Base-by-base conservation (phyloP, 345 rosid genomes). In the Chamaenerion angustifolium region DNA sequence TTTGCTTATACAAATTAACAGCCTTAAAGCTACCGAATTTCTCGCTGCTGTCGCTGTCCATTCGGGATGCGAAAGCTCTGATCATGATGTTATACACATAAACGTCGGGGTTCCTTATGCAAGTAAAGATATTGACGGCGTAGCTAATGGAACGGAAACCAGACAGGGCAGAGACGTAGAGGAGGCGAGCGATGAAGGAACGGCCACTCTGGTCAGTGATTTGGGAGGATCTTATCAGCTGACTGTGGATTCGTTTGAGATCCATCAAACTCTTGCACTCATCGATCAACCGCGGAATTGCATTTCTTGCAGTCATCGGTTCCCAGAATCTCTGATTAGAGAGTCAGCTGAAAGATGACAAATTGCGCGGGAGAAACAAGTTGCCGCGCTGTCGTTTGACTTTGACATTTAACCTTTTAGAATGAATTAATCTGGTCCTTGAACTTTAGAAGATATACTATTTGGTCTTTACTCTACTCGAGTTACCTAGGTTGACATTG, bases 1-100 rank as follows among this genome's bases (percentile, higher is more conserved):
- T 74, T 49, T 61, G 69, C 60, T 71, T 76, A 58, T 68, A 76
- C 42, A 79, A 45, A 44, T 44, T 4, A 11, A 76, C 13, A 51
- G 76, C 44, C 40, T 10, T 54, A 42, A 19, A 51, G 23, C 31
- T 16, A 42, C 16, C 42, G 12, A 31, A 31, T 31, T 16, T n/a
- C 43, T 57, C 46, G 16, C 57, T 14, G 44, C 51, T 6, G 14
- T 41, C 41, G 25, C 51, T 49, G 14, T 13, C 17, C n/a, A 12
- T 10, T 48, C 55, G 54, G 11, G 69, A 56, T 0, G 86, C 68
- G 14, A 65, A 58, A 43, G 80, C 82, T 60, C 82, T 69, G 64
- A 80, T 74, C 86, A 80, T 65, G 53, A 76, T 68, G 55, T 80
- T 80, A 61, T 68, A 71, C 10, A 51, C 18, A 6, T 52, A 53